Conservation (phyloP, 805 yeast genomes). For the Candida ulmi region DNA sequence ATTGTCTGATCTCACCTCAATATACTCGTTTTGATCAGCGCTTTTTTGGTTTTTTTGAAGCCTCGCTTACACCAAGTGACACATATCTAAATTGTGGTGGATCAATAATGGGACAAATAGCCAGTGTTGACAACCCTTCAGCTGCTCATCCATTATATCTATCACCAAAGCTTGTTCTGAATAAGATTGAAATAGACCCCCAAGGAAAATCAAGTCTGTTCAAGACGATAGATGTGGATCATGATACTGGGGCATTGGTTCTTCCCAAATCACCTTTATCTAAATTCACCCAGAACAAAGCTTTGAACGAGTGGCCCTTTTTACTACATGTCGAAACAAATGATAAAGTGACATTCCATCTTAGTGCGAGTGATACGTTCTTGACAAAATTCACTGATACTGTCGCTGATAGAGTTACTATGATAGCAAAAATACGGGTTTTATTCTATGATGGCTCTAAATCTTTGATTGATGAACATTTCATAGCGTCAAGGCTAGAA, state of each 20-base stretch:
- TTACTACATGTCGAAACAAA: slow-evolving; percentile 2
- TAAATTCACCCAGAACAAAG: slow-evolving; percentile 9
- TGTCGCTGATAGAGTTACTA: background rate
- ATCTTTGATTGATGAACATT: background rate
- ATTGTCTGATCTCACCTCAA: too few species aligned
- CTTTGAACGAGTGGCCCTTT: slow-evolving; percentile 6
- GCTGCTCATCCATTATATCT: background rate
- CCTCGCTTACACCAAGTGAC: too few species aligned
- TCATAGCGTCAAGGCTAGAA: background rate
- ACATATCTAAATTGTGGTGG: too few species aligned
- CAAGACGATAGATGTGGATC: background rate
- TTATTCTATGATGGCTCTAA: background rate
- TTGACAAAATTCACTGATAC: background rate
- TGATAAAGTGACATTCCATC: slow-evolving; percentile 1
- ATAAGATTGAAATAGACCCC: background rate
- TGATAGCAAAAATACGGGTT: background rate
- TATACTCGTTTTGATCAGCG: too few species aligned
- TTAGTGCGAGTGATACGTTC: background rate
- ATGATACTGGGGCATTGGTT: background rate
- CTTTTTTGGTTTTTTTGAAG: background rate
- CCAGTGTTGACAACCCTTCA: background rate
- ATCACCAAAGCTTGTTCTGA: background rate
- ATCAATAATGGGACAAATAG: background rate
- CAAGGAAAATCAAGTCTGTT: background rate
- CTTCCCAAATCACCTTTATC: slow-evolving; percentile 5